A percentile compares a stretch with the other conserved stretches of the same genome.
Evolutionary conservation across 2,329 filamentous ascomycete species (phyloP).

Genomic region (Cladophialophora psammophila): DNA sequence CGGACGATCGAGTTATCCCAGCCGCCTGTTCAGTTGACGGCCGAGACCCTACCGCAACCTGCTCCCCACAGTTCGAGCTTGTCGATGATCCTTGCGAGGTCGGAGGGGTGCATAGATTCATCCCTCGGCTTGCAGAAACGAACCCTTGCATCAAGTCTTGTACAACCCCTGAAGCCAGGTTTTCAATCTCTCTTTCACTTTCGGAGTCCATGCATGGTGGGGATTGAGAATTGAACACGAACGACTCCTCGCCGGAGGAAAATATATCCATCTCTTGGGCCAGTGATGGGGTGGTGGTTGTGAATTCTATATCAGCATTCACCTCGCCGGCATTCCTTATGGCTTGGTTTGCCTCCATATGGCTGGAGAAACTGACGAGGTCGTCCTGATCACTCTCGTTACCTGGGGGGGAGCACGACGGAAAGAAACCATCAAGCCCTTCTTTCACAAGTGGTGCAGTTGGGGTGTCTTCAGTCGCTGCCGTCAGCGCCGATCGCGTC

Average conservation of each 20-base stretch:
- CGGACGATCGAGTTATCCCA: background rate
- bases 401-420: no score
- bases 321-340: background rate
- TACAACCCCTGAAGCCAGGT: background rate
- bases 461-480: background rate
- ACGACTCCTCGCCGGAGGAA: conserved; percentile 20
- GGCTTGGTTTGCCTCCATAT: background rate
- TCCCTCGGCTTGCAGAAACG: background rate
- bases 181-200: background rate
- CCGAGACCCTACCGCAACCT: background rate
- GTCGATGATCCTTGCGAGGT: background rate
- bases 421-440: background rate
- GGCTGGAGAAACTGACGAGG: no score
- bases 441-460: background rate
- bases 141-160: conserved; percentile 3
- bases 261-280: background rate
- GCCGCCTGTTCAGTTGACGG: background rate
- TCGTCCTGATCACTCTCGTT: no score
- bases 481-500: background rate
- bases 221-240: background rate
- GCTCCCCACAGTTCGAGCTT: background rate
- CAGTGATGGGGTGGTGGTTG: background rate
- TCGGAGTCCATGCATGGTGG: background rate
- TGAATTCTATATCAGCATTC: background rate
- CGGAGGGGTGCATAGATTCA: background rate